phyloP scores from a whole-genome alignment of 2,329 filamentous ascomycete genomes.

The Sporothrix mexicana region DNA sequence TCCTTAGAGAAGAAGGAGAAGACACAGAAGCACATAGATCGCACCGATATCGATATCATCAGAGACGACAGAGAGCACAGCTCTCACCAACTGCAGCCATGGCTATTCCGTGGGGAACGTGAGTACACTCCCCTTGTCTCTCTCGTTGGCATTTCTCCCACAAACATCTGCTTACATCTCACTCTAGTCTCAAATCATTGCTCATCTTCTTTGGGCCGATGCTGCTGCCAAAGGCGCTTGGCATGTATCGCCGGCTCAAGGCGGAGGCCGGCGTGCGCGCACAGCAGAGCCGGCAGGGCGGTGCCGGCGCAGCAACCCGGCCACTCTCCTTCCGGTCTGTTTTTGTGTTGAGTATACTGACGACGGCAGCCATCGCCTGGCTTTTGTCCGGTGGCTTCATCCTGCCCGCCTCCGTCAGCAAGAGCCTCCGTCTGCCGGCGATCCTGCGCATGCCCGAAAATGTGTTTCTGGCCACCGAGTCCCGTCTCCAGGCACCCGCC shows the following conservation, averaged over 20 bases:
- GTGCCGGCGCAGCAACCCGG: conserved; percentile 56
- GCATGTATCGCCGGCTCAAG: conserved; percentile 65
- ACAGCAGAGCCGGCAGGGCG: conserved; percentile 47
- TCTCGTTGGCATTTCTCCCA: too few relatives aligned
- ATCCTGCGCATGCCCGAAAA: conserved; percentile 76
- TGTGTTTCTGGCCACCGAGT: conserved; percentile 77
- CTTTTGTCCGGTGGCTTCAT: conserved; percentile 33
- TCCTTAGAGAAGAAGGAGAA: background rate
- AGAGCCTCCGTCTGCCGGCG: conserved; percentile 61
- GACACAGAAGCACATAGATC: background rate
- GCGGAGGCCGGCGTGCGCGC: conserved; percentile 51
- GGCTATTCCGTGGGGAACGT: conserved; percentile 57
- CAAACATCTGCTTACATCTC: background rate
- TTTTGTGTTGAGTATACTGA: conserved; percentile 61
- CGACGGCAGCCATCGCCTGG: conserved; percentile 38
- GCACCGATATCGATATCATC: background rate
- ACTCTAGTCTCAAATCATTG: conserved; percentile 59
- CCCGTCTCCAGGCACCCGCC: conserved; percentile 82
- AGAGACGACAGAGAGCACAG: background rate
- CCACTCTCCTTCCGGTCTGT: conserved; percentile 60
- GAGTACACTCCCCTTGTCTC: conserved; percentile 41
- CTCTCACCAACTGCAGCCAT: conserved; percentile 30
- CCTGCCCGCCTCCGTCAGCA: conserved; percentile 41
- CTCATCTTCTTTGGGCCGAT: conserved; percentile 72
- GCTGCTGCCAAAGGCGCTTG: conserved; percentile 69